These are phyloP conservation scores for Mrakiaceae sp. DNA, from an alignment of 1,284 basidiomycete species.

Conservation along the genomic window DNA sequence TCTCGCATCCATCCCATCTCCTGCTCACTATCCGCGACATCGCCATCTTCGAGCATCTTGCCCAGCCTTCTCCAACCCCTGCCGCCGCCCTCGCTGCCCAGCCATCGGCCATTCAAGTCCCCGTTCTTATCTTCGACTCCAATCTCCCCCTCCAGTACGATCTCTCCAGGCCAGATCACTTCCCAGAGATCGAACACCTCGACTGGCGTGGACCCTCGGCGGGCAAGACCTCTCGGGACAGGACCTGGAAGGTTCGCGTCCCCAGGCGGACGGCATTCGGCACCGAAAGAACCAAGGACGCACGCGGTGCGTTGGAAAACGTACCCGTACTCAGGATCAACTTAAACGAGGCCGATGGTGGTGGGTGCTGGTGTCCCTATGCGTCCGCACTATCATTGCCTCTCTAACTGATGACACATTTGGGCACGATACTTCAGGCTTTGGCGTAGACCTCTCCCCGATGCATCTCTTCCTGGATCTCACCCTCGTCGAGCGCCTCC, in stretches of 20 bases:
- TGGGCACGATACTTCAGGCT: background rate
- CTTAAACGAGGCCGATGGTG: too few species aligned
- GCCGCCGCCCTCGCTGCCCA: slow-evolving; percentile 20
- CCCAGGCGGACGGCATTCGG: background rate
- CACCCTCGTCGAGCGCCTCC: slow-evolving; percentile 38
- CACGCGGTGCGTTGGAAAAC: too few species aligned
- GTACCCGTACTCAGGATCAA: too few species aligned
- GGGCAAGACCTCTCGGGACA: background rate
- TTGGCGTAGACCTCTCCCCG: slow-evolving; percentile 41
- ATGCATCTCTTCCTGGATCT: slow-evolving; percentile 65
- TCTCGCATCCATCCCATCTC: too few species aligned
- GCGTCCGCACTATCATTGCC: too few species aligned
- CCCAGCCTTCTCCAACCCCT: slow-evolving; percentile 16
- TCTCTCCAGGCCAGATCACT: slow-evolving; percentile 18
- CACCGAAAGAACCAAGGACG: too few species aligned
- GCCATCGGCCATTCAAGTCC: slow-evolving; percentile 27
- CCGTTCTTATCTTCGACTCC: slow-evolving; percentile 32
- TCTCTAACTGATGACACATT: too few species aligned
- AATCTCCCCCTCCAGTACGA: slow-evolving; percentile 31
- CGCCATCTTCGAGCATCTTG: slow-evolving; percentile 29
- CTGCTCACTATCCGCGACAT: slow-evolving; percentile 19
- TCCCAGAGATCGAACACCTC: slow-evolving; percentile 29
- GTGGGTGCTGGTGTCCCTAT: too few species aligned
- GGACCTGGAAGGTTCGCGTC: background rate
- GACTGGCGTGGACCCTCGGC: slow-evolving; percentile 28